These are phyloP conservation scores for Saturnispora gosingensis DNA, from an alignment of 805 yeast genomes.

Conservation along the genomic window DNA sequence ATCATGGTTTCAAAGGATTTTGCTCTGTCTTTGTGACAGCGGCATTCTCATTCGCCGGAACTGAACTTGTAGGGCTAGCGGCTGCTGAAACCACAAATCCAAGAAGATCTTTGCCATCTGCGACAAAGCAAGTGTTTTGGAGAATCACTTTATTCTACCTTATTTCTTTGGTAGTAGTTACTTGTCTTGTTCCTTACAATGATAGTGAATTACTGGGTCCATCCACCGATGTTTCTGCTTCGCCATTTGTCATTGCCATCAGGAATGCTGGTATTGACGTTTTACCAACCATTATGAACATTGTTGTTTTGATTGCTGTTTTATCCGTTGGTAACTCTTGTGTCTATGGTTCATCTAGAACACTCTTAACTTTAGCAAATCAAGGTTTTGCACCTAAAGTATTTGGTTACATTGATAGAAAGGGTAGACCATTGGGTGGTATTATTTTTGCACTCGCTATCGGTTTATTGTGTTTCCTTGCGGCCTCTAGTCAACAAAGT, in stretches of 20 bases:
- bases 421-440: slow-evolving; percentile 66
- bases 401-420: slow-evolving; percentile 55
- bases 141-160: slow-evolving; percentile 48
- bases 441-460: slow-evolving; percentile 39
- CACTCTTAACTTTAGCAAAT: slow-evolving; percentile 51
- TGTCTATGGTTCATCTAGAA: slow-evolving; percentile 56
- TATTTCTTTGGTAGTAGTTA: slow-evolving; percentile 40
- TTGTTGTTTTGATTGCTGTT: slow-evolving; percentile 56
- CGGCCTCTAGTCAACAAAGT: slow-evolving; percentile 42
- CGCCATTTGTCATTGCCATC: slow-evolving; percentile 63
- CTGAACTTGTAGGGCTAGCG: slow-evolving; percentile 51
- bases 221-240: slow-evolving; percentile 43
- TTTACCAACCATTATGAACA: slow-evolving; percentile 57
- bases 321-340: slow-evolving; percentile 65
- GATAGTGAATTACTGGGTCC: slow-evolving; percentile 38
- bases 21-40: slow-evolving; percentile 52
- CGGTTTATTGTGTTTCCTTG: slow-evolving; percentile 49
- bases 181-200: slow-evolving; percentile 49
- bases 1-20: slow-evolving; percentile 43
- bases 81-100: slow-evolving; percentile 53
- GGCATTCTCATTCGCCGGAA: slow-evolving; percentile 52
- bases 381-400: slow-evolving; percentile 53
- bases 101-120: slow-evolving; percentile 46
- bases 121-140: slow-evolving; percentile 53
- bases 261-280: slow-evolving; percentile 47